Conservation (phyloP, 768 basidiomycete species). For the Lentinus brumalis region DNA sequence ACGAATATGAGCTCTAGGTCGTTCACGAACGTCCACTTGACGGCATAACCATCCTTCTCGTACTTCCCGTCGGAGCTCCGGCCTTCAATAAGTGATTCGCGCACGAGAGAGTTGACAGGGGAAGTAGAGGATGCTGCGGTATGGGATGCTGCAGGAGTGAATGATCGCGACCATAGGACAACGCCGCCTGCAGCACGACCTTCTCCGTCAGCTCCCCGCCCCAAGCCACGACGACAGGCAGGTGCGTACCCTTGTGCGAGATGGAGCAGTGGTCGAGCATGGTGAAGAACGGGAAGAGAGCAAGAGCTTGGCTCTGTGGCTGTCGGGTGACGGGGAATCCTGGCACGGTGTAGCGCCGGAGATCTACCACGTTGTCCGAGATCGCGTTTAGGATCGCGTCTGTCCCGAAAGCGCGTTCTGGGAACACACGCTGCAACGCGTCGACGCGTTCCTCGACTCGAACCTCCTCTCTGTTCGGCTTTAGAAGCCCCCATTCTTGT, state of each 20-base stretch:
- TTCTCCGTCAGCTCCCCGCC: background rate
- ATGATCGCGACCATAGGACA: slow-evolving; percentile 93
- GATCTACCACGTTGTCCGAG: too few relatives aligned
- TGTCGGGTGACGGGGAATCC: background rate
- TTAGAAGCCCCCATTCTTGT: background rate
- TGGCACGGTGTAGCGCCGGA: background rate
- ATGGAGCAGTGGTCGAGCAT: slow-evolving; percentile 98
- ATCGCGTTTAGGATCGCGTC: too few relatives aligned
- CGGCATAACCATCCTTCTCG: slow-evolving; percentile 92
- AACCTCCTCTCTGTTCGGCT: background rate
- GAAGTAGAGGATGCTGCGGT: slow-evolving; percentile 28
- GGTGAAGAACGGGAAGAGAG: background rate
- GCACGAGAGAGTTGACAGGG: slow-evolving; percentile 36
- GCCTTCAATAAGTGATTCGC: slow-evolving; percentile 83
- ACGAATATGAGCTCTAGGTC: slow-evolving; percentile 97
- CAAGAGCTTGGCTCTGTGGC: background rate
- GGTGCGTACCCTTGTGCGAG: slow-evolving; percentile 77
- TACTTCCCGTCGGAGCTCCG: slow-evolving; percentile 79
- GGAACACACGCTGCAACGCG: too few relatives aligned
- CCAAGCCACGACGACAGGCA: background rate
- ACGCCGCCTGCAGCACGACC: slow-evolving; percentile 66
- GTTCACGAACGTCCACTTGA: slow-evolving; percentile 94
- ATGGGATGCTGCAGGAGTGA: slow-evolving; percentile 65
- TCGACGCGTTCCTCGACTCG: too few relatives aligned
- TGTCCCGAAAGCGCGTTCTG: too few relatives aligned